Evolutionary conservation across 2,329 filamentous ascomycete species (phyloP), one percentile per base, ranked within the genome.

Genomic region (Chaetomium olivaceum): DNA sequence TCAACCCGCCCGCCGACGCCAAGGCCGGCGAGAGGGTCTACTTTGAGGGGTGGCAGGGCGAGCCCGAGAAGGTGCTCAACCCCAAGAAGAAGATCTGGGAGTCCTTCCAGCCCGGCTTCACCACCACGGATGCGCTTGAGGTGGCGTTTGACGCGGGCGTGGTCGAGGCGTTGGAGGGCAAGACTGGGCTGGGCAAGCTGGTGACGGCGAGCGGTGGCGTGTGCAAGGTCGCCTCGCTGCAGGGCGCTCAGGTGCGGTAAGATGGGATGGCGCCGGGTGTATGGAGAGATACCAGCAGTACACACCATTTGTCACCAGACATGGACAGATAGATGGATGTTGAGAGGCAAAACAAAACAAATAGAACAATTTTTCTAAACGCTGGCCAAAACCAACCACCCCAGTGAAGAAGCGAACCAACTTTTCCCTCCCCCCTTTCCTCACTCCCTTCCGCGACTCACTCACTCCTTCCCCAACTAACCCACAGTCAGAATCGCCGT

Each of bases 61-160:
- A 96, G 83, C 93, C 95, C 0, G 95, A 99, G 85, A 90, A 89
- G 68, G 87, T 94, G 60, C 85, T 99, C 65, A 99, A 98, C 85
- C 95, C 95, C 65, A 99, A 99, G 89, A 99, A 98, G 89, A 98
- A 98, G 89, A 83, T 98, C 68, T 98, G 94, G 93, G 95, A 99
- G 84, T 92, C 86, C 11, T 92, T 97, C 80, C 94, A 98, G 84
- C 93, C 93, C 1, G 95, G 94, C 0, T 98, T 98, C 81, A 96
- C 91, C 33, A 99, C 94, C 8, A 96, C 90, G 1, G 89, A 90
- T 8, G 80, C 78, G 56, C 83, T 94, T 60, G 91, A 93, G 79
- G 94, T 97, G 43, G 93, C 85, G 0, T 99, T 98, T 76, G 91
- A 98, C 74, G 91, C 91, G 3, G 84, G 80, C 54, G 88, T 83